Conservation (phyloP, 1,284 basidiomycete genomes). For the Cystobasidium sp. region DNA sequence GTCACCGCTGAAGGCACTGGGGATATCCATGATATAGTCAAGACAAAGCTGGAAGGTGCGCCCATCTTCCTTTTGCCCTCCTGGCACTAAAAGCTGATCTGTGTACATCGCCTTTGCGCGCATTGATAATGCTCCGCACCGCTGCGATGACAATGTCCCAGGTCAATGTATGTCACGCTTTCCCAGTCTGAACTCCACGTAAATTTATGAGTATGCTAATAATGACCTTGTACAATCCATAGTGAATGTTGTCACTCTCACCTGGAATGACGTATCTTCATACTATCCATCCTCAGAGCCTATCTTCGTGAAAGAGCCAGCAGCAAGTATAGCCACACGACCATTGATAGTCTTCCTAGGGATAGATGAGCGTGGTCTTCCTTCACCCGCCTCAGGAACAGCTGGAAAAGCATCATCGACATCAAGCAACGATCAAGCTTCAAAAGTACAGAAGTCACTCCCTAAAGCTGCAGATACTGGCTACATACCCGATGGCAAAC, state of each 20-base stretch:
- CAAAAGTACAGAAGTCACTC: constrained; percentile 32
- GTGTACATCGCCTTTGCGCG: no score
- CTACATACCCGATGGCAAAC: constrained; percentile 69
- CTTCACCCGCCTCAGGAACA: constrained; percentile 43
- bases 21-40: constrained; percentile 37
- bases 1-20: constrained; percentile 43
- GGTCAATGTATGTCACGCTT: constrained; percentile 2
- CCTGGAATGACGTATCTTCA: constrained; percentile 54
- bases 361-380: constrained; percentile 68
- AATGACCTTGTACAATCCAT: neutral
- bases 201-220: neutral
- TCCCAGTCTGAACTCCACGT: neutral
- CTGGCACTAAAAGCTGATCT: neutral
- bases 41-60: constrained; percentile 37
- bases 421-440: constrained; percentile 63
- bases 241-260: constrained; percentile 52
- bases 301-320: constrained; percentile 17
- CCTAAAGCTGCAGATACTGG: constrained; percentile 54
- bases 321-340: constrained; percentile 25
- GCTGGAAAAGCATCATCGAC: neutral
- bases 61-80: neutral
- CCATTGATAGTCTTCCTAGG: constrained; percentile 71
- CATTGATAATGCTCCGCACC: neutral
- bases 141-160: neutral
- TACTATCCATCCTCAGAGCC: constrained; percentile 1